phyloP scores from a whole-genome alignment of 805 yeast species.

The Babjeviella inositovora region DNA sequence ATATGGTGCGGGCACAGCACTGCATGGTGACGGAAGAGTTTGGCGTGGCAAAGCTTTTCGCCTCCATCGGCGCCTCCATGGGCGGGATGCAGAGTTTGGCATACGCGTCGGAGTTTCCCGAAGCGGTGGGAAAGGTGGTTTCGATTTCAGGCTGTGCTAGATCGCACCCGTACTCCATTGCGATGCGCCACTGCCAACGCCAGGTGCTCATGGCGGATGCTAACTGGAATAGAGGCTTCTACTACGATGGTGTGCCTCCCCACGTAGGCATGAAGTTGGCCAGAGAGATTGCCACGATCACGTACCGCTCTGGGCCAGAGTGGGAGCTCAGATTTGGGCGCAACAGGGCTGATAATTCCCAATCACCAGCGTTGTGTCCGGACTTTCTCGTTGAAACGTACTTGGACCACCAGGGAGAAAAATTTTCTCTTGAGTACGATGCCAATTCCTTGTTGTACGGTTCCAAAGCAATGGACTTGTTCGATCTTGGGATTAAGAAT shows the following conservation, averaged over 20 bases:
- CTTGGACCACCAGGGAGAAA: slow-evolving; percentile 88
- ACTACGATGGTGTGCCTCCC: slow-evolving; percentile 71
- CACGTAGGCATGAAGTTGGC: slow-evolving; percentile 93
- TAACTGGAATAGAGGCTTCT: slow-evolving; percentile 84
- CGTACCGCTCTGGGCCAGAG: slow-evolving; percentile 92
- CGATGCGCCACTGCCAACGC: slow-evolving; percentile 84
- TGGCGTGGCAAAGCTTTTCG: slow-evolving; percentile 48
- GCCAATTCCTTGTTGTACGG: slow-evolving; percentile 79
- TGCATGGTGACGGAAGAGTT: slow-evolving; percentile 46
- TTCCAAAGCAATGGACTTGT: slow-evolving; percentile 89
- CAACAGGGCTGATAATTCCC: slow-evolving; percentile 65
- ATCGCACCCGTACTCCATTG: slow-evolving; percentile 88
- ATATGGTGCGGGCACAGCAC: slow-evolving; percentile 84
- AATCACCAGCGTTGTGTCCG: slow-evolving; percentile 80
- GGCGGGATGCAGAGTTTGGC: slow-evolving; percentile 99
- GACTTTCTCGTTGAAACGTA: slow-evolving; percentile 88
- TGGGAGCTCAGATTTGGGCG: slow-evolving; percentile 92
- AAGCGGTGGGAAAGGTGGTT: slow-evolving; percentile 54
- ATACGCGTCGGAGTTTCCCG: slow-evolving; percentile 71
- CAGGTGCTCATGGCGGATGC: slow-evolving; percentile 92
- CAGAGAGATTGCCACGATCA: slow-evolving; percentile 85
- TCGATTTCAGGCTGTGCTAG: slow-evolving; percentile 88
- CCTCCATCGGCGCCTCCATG: slow-evolving; percentile 84
- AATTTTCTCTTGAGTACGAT: slow-evolving; percentile 82
- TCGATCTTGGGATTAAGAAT: slow-evolving; percentile 51